phyloP scores from a whole-genome alignment of 108 stramenopile species.

The Pseudonitzschia pungens region DNA sequence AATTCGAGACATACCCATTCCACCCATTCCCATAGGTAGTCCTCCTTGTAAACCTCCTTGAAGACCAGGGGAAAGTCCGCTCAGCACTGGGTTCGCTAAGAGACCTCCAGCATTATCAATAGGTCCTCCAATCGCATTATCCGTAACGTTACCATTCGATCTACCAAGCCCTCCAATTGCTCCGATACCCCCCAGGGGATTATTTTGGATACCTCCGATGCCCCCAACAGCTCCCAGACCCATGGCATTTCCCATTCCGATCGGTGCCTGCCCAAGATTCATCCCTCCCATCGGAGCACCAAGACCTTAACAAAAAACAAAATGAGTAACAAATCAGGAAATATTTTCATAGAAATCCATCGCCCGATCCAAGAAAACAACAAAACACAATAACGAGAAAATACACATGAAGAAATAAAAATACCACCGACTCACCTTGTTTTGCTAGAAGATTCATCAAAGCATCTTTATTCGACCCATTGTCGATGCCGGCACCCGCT shows the following conservation, averaged over 20 bases:
- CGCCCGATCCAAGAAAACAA: not conserved
- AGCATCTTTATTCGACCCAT: constrained; percentile 36
- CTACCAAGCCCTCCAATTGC: constrained; percentile 10
- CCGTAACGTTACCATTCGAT: not conserved
- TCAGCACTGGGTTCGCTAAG: constrained; percentile 26
- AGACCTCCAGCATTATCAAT: constrained; percentile 15
- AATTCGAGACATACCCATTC: not conserved
- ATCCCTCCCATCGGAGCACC: constrained; percentile 22
- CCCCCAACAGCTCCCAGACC: constrained; percentile 25
- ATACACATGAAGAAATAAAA: not conserved
- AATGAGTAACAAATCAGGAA: not conserved
- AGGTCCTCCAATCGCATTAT: constrained; percentile 1
- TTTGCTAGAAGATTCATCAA: constrained; percentile 39
- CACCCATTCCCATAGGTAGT: constrained; percentile 32
- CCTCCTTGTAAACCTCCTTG: constrained; percentile 29
- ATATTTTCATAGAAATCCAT: not conserved
- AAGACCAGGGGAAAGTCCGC: constrained; percentile 29
- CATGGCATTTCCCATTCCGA: constrained; percentile 31
- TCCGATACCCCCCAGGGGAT: constrained; percentile 20
- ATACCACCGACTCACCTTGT: constrained; percentile 16
- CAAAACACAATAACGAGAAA: not conserved
- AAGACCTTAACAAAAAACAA: constrained; percentile 11
- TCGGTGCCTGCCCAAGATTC: constrained; percentile 10
- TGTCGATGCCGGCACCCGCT: constrained; percentile 19
- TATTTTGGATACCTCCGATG: constrained; percentile 34